phyloP scores from a whole-genome alignment of 2,329 filamentous ascomycete genomes.

The Xylaria hypoxylon region DNA sequence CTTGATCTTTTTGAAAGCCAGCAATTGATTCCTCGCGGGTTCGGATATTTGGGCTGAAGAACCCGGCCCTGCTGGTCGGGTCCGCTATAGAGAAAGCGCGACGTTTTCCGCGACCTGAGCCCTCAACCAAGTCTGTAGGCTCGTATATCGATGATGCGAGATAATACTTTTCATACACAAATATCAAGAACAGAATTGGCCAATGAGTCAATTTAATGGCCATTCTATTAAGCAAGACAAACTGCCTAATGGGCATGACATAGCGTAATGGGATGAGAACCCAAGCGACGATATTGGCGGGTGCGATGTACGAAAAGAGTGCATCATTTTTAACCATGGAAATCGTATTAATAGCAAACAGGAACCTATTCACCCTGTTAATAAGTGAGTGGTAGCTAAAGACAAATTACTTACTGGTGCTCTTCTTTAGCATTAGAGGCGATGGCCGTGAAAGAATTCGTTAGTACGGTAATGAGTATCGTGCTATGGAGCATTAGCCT shows the following conservation, averaged over 20 bases:
- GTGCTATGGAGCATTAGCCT: slow-evolving; percentile 63
- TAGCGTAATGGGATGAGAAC: slow-evolving; percentile 85
- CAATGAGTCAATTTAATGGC: slow-evolving; percentile 93
- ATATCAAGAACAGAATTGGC: slow-evolving; percentile 87
- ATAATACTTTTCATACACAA: slow-evolving; percentile 84
- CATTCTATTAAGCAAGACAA: slow-evolving; percentile 87
- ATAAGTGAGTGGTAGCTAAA: neutral
- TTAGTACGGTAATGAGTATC: slow-evolving; percentile 93
- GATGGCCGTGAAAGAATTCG: slow-evolving; percentile 95
- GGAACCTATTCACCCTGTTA: slow-evolving; percentile 64
- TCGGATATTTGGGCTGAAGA: slow-evolving; percentile 79
- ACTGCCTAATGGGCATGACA: slow-evolving; percentile 81
- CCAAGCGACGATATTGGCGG: slow-evolving; percentile 93
- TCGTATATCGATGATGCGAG: slow-evolving; percentile 82
- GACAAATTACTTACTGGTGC: slow-evolving; percentile 68
- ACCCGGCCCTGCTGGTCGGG: slow-evolving; percentile 65
- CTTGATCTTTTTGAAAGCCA: slow-evolving; percentile 89
- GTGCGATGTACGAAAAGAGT: slow-evolving; percentile 92
- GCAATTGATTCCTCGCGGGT: slow-evolving; percentile 87
- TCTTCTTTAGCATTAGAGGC: slow-evolving; percentile 94
- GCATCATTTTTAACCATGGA: slow-evolving; percentile 99
- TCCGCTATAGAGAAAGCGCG: slow-evolving; percentile 69
- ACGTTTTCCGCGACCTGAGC: slow-evolving; percentile 64
- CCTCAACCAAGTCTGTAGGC: slow-evolving; percentile 86
- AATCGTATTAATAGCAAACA: slow-evolving; percentile 96